phyloP scores from a whole-genome alignment of 306 rosid species.

The Medicago lupulina region DNA sequence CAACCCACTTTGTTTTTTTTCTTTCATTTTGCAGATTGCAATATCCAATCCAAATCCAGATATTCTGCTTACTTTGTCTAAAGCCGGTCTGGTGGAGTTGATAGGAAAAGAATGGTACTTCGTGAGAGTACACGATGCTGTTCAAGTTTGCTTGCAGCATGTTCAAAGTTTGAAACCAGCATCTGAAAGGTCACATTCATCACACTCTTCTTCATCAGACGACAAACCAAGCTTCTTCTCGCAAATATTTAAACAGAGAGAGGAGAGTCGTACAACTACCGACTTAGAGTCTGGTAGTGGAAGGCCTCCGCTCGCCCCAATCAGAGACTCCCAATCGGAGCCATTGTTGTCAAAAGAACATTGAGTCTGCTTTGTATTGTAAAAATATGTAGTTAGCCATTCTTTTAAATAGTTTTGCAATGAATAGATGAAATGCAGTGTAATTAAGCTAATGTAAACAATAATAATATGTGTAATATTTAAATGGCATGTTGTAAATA shows the following conservation, averaged over 20 bases:
- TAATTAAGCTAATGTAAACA: slow-evolving; percentile 9
- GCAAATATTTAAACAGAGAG: slow-evolving; percentile 54
- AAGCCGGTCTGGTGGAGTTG: slow-evolving; percentile 76
- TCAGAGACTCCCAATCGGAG: slow-evolving; percentile 63
- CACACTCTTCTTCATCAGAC: slow-evolving; percentile 37
- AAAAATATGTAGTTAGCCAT: slow-evolving; percentile 40
- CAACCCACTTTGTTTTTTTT: slow-evolving; percentile 36
- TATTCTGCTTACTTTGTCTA: slow-evolving; percentile 78
- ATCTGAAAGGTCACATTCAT: slow-evolving; percentile 40
- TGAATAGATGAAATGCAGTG: slow-evolving; percentile 26
- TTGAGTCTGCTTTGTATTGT: slow-evolving; percentile 33
- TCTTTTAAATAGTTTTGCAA: slow-evolving; percentile 38
- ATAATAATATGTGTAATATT: slow-evolving; percentile 27
- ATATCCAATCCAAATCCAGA: slow-evolving; percentile 90
- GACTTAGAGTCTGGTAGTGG: slow-evolving; percentile 72
- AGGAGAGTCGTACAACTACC: slow-evolving; percentile 53
- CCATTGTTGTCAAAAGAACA: slow-evolving; percentile 69
- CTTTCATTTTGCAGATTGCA: slow-evolving; percentile 66
- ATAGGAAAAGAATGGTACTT: slow-evolving; percentile 96
- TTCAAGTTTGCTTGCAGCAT: slow-evolving; percentile 93
- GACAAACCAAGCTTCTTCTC: slow-evolving; percentile 55
- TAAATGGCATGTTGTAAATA: slow-evolving; percentile 41
- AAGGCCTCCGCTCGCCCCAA: slow-evolving; percentile 43
- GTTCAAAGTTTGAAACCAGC: slow-evolving; percentile 62
- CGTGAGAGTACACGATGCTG: slow-evolving; percentile 98